Conservation (phyloP, 1,284 basidiomycete genomes). For the Microbotryum violaceum region DNA sequence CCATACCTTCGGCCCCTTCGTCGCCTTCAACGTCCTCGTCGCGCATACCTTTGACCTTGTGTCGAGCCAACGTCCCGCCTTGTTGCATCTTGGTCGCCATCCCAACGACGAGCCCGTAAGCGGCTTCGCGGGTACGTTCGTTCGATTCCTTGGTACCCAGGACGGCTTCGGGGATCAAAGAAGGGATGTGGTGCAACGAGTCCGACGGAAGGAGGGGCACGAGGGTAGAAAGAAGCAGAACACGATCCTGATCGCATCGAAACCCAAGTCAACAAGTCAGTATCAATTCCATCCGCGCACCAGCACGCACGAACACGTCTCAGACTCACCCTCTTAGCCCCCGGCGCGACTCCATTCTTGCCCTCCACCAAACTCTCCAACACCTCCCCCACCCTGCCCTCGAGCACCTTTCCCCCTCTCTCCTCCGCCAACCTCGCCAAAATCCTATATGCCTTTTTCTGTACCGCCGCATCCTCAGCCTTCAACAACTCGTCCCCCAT, state of each 20-base stretch:
- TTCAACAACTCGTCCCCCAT: constrained; percentile 56
- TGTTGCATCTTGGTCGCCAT: constrained; percentile 89
- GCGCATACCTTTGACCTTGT: constrained; percentile 71
- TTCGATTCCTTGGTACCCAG: constrained; percentile 98
- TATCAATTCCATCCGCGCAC: too few species aligned
- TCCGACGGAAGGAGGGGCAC: constrained; percentile 62
- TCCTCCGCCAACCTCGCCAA: constrained; percentile 64
- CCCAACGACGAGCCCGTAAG: constrained; percentile 80
- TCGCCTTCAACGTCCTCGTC: constrained; percentile 52
- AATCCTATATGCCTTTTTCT: constrained; percentile 92
- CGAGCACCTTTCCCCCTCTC: constrained; percentile 47
- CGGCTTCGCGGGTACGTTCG: constrained; percentile 78
- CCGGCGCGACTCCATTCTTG: constrained; percentile 57
- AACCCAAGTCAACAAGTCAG: too few species aligned
- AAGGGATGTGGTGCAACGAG: constrained; percentile 75
- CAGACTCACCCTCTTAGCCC: constrained; percentile 70
- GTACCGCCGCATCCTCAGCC: constrained; percentile 74
- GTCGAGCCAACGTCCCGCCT: constrained; percentile 75
- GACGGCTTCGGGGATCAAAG: constrained; percentile 87
- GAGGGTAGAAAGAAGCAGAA: constrained; percentile 66
- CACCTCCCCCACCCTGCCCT: constrained; percentile 49
- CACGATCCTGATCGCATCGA: constrained; percentile 54
- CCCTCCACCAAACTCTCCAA: constrained; percentile 53
- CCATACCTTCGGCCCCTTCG: constrained; percentile 16
- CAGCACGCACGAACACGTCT: too few species aligned